Evolutionary conservation across 2,329 filamentous ascomycete genomes (phyloP), one percentile per base, ranked within the genome.

Genomic region (Helotiales sp.): DNA sequence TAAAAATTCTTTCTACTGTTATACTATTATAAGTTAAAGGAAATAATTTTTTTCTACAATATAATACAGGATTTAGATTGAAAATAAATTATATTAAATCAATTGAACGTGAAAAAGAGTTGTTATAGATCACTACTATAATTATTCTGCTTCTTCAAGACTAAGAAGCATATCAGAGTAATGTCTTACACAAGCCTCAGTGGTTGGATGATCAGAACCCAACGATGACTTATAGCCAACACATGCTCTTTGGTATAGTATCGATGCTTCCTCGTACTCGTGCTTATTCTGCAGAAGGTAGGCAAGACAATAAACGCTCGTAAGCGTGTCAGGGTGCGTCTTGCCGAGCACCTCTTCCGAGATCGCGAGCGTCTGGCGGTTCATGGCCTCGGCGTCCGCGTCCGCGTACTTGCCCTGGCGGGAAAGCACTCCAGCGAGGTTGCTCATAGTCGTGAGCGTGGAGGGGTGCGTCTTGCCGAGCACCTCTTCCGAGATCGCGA

Each of bases 121-220:
- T 6, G 11, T 26, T 34, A 54, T 10, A 15, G 11, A 40, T 2
- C 43, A 7, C 55, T 22, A 7, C 30, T 60, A 24, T 10, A 28
- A 17, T 61, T 49, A 49, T 28, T 45, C 22, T 61, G 6, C 22
- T 22, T 49, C 2, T 49, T 49, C 22, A 30, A 47, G 11, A 50
- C 43, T 34, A 82, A 84, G 28, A 59, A 69, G 43, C 58, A 64
- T 67, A 60, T 8, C 22, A 49, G 65, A 69, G 54, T 67, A 71
- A 61, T 70, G 26, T 17, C 59, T 58, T 55, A 61, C 30, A 65
- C 68, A 70, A 17, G 49, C 63, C 26, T 49, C 65, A 15, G 68
- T 71, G 15, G 45, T 67, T 64, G 63, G 64, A 67, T 70, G 64
- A 30, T 70, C 66, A 10, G 58, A 37, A 13, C 70, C 66, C 52